Evolutionary conservation across 257 asterid genomes (phyloP).

Genomic region (Solanum lycopersicoides): DNA sequence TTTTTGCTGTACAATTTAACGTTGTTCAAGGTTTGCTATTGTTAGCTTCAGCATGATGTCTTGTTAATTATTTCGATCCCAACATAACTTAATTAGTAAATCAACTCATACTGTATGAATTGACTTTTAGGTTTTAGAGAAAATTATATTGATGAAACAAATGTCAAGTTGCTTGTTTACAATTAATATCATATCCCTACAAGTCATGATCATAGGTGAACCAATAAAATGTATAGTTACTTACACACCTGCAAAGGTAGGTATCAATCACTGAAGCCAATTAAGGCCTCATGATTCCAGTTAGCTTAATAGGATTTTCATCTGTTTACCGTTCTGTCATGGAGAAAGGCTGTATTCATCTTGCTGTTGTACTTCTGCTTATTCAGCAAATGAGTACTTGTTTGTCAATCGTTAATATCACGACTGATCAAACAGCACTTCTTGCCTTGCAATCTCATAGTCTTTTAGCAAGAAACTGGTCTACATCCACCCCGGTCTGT

Average conservation of each 20-base stretch:
- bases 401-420: neutral
- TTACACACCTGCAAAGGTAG: neutral
- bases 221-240: neutral
- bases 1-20: neutral
- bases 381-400: neutral
- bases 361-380: neutral
- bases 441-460: neutral
- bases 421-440: neutral
- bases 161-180: neutral
- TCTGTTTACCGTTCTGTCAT: neutral
- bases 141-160: neutral
- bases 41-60: neutral
- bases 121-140: neutral
- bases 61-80: neutral
- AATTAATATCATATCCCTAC: neutral
- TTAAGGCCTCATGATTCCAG: neutral
- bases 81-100: neutral
- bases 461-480: neutral
- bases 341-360: neutral
- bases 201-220: neutral
- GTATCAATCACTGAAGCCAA: neutral
- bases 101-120: neutral
- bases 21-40: too few species aligned
- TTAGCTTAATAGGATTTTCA: neutral
- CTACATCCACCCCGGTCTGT: neutral